A percentile compares a stretch with the other conserved stretches of the same genome.
phyloP scores from a whole-genome alignment of 2,329 filamentous ascomycete genomes.

The Emericellopsis atlantica region DNA sequence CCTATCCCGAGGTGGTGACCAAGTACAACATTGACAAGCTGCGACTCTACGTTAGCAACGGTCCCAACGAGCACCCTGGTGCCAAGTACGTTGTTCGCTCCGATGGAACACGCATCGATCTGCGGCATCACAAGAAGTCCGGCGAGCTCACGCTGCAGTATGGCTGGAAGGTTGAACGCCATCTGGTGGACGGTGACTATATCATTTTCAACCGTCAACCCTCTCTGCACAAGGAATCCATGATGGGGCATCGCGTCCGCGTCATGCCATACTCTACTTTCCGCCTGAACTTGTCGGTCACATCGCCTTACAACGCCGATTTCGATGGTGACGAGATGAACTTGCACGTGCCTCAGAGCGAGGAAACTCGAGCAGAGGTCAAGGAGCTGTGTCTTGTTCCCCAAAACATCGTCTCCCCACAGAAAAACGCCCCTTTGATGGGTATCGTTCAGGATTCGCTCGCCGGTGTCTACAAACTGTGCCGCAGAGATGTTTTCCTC shows the following conservation, averaged over 20 bases:
- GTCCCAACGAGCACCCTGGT: constrained; percentile 88
- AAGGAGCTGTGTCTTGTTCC: constrained; percentile 96
- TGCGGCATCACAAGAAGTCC: constrained; percentile 83
- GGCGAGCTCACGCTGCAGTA: constrained; percentile 81
- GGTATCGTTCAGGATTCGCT: constrained; percentile 98
- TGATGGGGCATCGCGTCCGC: constrained; percentile 97
- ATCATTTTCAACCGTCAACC: constrained; percentile 99
- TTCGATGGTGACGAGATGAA: constrained; percentile 99
- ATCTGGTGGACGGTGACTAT: constrained; percentile 89
- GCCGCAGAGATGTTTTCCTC: constrained; percentile 81
- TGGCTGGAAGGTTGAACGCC: constrained; percentile 97
- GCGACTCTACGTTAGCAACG: constrained; percentile 80
- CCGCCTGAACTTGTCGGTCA: constrained; percentile 92
- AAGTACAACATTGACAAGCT: constrained; percentile 95
- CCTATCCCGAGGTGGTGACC: constrained; percentile 94
- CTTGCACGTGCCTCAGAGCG: constrained; percentile 93
- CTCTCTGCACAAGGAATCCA: constrained; percentile 97
- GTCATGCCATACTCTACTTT: constrained; percentile 99
- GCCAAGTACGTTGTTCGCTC: constrained; percentile 93
- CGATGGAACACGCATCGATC: constrained; percentile 86
- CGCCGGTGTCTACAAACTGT: constrained; percentile 94
- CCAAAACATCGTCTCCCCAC: constrained; percentile 93
- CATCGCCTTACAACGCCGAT: constrained; percentile 98
- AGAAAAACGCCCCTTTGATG: constrained; percentile 95
- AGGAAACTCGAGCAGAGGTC: constrained; percentile 92